phyloP scores from a whole-genome alignment of 108 stramenopile species.

The Stephanodiscus minutulus region DNA sequence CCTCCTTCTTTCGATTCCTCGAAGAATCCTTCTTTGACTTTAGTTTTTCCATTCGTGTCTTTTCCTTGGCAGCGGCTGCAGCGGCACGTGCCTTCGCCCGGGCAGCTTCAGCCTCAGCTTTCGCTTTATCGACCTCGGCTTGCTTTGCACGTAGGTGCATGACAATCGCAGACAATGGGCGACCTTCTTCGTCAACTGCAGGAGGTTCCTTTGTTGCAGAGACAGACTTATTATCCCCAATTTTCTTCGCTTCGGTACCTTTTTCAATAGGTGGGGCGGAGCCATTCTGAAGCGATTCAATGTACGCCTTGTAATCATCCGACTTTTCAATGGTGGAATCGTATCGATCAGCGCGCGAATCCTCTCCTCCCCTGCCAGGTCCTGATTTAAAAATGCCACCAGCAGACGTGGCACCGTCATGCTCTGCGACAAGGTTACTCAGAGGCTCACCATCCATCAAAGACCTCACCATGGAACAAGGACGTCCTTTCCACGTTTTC shows the following conservation, averaged over 20 bases:
- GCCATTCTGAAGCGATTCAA: slow-evolving; percentile 30
- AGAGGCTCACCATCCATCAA: slow-evolving; percentile 22
- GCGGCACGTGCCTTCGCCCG: slow-evolving; percentile 19
- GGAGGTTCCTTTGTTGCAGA: neutral
- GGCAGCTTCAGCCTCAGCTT: slow-evolving; percentile 37
- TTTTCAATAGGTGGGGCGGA: slow-evolving; percentile 4
- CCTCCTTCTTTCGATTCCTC: slow-evolving; percentile 32
- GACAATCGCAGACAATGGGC: slow-evolving; percentile 43
- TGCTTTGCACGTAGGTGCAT: slow-evolving; percentile 35
- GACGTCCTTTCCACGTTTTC: slow-evolving; percentile 47
- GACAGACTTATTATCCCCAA: neutral
- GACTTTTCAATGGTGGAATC: slow-evolving; percentile 50
- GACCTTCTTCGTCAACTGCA: slow-evolving; percentile 44
- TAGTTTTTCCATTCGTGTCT: slow-evolving; percentile 18
- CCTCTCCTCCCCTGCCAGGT: slow-evolving; percentile 9
- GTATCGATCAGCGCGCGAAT: slow-evolving; percentile 38
- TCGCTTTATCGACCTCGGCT: slow-evolving; percentile 37
- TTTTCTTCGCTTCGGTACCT: slow-evolving; percentile 3
- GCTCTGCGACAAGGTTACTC: slow-evolving; percentile 20
- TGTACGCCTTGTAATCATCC: slow-evolving; percentile 45
- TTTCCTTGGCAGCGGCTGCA: slow-evolving; percentile 22
- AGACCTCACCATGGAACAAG: slow-evolving; percentile 21
- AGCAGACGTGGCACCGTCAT: slow-evolving; percentile 1
- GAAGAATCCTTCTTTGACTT: slow-evolving; percentile 10
- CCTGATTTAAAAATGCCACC: slow-evolving; percentile 5